phyloP scores from a whole-genome alignment of 495 filamentous ascomycete genomes.

The Penicillium robsamsonii region DNA sequence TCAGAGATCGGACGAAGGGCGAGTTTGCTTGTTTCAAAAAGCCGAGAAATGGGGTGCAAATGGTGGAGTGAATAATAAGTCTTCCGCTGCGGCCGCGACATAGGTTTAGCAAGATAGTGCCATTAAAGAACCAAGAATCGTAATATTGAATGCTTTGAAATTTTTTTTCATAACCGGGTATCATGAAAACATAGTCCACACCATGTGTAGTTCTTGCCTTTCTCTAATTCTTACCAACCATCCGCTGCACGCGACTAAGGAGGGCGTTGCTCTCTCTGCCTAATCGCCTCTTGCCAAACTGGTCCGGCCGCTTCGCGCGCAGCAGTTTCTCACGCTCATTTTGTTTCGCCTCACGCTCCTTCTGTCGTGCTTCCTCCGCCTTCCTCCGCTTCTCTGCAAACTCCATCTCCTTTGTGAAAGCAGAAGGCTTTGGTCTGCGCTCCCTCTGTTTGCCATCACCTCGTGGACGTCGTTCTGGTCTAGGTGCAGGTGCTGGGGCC shows the following conservation, averaged over 20 bases:
- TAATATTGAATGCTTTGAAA: slow-evolving; percentile 12
- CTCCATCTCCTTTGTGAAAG: slow-evolving; percentile 75
- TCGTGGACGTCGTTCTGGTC: slow-evolving; percentile 21
- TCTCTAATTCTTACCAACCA: slow-evolving; percentile 51
- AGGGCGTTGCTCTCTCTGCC: slow-evolving; percentile 83
- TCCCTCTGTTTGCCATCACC: slow-evolving; percentile 27
- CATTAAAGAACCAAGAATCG: not conserved
- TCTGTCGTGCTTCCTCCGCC: slow-evolving; percentile 59
- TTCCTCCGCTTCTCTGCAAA: slow-evolving; percentile 63
- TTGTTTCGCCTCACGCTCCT: slow-evolving; percentile 58
- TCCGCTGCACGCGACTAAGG: slow-evolving; percentile 73
- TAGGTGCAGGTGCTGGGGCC: slow-evolving; percentile 28
- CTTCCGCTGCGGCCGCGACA: slow-evolving; percentile 11
- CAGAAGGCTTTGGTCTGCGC: slow-evolving; percentile 56
- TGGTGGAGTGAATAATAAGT: slow-evolving; percentile 20
- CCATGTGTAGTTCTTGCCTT: slow-evolving; percentile 3
- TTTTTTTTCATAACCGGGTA: slow-evolving; percentile 23
- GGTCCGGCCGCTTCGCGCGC: slow-evolving; percentile 72
- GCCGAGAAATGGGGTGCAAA: slow-evolving; percentile 24
- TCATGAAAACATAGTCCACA: slow-evolving; percentile 19
- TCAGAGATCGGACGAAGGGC: slow-evolving; percentile 77
- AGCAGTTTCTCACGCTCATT: slow-evolving; percentile 66
- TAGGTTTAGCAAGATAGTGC: slow-evolving; percentile 4
- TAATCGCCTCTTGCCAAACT: slow-evolving; percentile 77
- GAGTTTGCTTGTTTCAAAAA: slow-evolving; percentile 83